Evolutionary conservation across 1,284 basidiomycete genomes (phyloP), one percentile per base, ranked within the genome.

Genomic region (Ceratobasidium sp.): DNA sequence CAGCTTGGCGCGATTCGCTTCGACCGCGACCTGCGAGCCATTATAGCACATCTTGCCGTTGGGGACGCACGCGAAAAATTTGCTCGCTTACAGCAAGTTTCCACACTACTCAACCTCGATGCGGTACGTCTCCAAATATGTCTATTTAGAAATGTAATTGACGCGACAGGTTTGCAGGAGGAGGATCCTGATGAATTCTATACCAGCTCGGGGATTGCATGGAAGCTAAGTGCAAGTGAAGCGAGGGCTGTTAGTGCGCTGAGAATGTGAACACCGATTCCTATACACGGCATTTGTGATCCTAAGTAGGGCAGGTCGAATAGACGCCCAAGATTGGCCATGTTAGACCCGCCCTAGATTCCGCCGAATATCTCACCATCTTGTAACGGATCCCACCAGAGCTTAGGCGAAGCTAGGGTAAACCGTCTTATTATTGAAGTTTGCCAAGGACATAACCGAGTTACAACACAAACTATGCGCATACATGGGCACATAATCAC

Each of bases 1-100:
- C 38, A 98, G 94, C 90, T 99, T 70, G 98, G 98, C n/a, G 97
- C 97, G 1, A 93, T 99, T 79, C 93, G 96, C 18, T 98, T 98
- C 83, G 98, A 99, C 82, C 91, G 94, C 41, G 98, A 99, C 83
- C 86, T 99, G 54, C 90, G 98, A 48, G 90, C 94, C 1, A 89
- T 99, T 78, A 92, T 91, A 16, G 89, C 91, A 2, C 96, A 94
- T 84, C 89, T 99, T 20, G 88, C 90, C 0, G 95, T 96, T 83
- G 95, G 96, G 14, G 94, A 96, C 79, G 90, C 93, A 7, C 87
- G 97, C 78, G 97, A 98, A 81, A 96, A 96, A 83, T 98, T 99
- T 83, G 87, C 93, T 30, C 88, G 97, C 27, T 85, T 99, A 77
- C 96, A 97, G 82, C 98, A 99, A 85, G 94, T 99, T 78, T 94